phyloP scores from a whole-genome alignment of 2,329 filamentous ascomycete species.

The Epichloe scottii region DNA sequence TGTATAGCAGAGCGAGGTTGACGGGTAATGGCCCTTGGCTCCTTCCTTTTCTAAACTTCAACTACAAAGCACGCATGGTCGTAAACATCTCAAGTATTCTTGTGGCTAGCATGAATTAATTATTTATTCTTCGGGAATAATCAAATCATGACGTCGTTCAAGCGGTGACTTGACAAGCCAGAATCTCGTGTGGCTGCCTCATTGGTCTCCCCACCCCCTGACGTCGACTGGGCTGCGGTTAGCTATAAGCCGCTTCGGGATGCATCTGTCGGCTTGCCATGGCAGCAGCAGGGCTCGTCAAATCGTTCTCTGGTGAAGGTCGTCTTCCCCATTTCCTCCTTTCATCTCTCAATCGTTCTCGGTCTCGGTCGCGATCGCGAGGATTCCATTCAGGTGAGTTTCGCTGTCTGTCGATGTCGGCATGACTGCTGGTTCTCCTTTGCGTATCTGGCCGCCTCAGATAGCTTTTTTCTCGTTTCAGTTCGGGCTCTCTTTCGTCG shows the following conservation, averaged over 20 bases:
- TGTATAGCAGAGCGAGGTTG: neutral
- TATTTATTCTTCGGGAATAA: neutral
- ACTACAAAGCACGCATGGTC: neutral
- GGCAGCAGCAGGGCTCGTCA: constrained; percentile 19
- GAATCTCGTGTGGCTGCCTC: neutral
- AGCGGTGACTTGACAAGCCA: neutral
- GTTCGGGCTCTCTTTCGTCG: constrained; percentile 18
- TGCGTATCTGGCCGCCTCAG: constrained; percentile 27
- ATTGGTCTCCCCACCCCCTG: too few species aligned
- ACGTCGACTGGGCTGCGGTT: neutral
- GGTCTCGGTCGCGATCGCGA: constrained; percentile 2
- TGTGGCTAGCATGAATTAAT: neutral
- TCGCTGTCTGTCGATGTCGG: constrained; percentile 32
- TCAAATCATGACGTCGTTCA: too few species aligned
- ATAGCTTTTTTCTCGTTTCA: constrained; percentile 21
- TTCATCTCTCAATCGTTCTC: constrained; percentile 20
- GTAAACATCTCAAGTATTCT: neutral
- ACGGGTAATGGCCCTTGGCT: neutral
- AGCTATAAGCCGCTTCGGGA: constrained; percentile 22
- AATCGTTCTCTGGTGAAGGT: constrained; percentile 17
- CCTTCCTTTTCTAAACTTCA: neutral
- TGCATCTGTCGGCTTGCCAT: constrained; percentile 17
- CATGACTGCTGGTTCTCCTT: constrained; percentile 36
- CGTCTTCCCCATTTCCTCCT: constrained; percentile 24
- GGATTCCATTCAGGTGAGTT: constrained; percentile 22